These are phyloP conservation scores for Blastocystis sp. DNA, from an alignment of 352 stramenopile species.

Conservation along the genomic window DNA sequence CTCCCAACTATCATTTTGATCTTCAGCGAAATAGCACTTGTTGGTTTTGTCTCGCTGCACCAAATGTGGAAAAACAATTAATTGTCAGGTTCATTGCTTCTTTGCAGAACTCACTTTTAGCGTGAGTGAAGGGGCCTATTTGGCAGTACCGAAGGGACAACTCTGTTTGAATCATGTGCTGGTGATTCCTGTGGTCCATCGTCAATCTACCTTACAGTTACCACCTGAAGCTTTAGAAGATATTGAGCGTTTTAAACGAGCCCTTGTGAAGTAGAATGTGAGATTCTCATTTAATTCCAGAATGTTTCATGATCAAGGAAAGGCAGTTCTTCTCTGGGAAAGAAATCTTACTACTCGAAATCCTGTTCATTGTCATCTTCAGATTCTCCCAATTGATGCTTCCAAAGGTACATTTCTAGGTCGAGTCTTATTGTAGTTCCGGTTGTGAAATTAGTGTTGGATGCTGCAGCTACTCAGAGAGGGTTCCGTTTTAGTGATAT, in stretches of 20 bases:
- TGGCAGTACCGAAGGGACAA: conserved; percentile 62
- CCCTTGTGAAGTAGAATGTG: conserved; percentile 28
- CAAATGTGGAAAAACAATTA: conserved; percentile 67
- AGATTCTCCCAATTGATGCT: conserved; percentile 29
- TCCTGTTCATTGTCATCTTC: conserved; percentile 41
- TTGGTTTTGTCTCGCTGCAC: conserved; percentile 67
- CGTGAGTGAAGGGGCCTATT: conserved; percentile 52
- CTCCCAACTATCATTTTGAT: background rate
- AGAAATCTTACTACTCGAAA: conserved; percentile 57
- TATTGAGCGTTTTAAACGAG: conserved; percentile 37
- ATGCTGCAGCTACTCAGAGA: conserved; percentile 38
- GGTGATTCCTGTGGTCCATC: conserved; percentile 66
- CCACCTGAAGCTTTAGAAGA: conserved; percentile 44
- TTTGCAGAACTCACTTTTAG: background rate
- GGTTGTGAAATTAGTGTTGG: conserved; percentile 46
- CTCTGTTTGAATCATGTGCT: conserved; percentile 45
- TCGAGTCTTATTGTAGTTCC: background rate
- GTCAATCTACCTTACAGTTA: conserved; percentile 37
- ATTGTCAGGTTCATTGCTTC: conserved; percentile 28
- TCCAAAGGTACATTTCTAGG: background rate
- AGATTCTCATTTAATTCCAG: background rate
- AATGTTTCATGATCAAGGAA: conserved; percentile 60
- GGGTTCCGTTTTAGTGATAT: conserved; percentile 48
- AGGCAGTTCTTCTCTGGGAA: conserved; percentile 21
- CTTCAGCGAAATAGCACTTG: background rate